Evolutionary conservation across 345 rosid species (phyloP), one percentile per base, ranked within the genome.

Genomic region (Excoecaria agallocha): DNA sequence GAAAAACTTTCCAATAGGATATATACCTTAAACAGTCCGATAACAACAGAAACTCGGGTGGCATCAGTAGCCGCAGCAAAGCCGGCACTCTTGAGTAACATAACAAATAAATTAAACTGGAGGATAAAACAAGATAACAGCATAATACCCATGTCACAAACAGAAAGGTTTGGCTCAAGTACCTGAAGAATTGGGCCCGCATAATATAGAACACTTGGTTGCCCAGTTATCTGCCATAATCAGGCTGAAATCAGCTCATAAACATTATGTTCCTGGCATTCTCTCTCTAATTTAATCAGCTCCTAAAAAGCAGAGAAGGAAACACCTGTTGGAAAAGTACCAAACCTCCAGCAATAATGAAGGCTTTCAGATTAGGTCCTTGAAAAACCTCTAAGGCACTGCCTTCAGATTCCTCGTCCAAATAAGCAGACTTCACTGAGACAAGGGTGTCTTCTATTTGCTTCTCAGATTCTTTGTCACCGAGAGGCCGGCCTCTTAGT

Each of bases 251-350:
- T 64, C 73, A 80, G 79, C 49, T 45, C 70, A 73, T n/a, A 37
- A 66, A 71, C 41, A 65, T 72, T 38, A 81, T 12, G 61, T 54
- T 51, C 52, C 50, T 8, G 30, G 51, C 35, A 20, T 54, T 56
- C 11, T 41, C 54, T 35, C 6, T 39, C 22, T 24, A 25, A 13
- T 58, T 41, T 39, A 49, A 64, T 45, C 15, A 24, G 54, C 46
- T 55, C 25, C 7, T 6, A 66, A 66, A 41, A 20, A 78, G 71
- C 12, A 67, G 49, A 49, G 30, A 17, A 74, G 69, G 72, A 66
- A 69, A 71, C n/a, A 91, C 98, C 98, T 94, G 97, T 62, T 94
- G 98, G 81, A 94, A 94, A 80, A 94, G 93, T 64, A 94, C 97
- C 85, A 94, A 87, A 75, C 98, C 97, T 66, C 97, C 98, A 75